Percentiles rank a stretch among this genome's conserved stretches.
Conservation (phyloP, 2,329 filamentous ascomycete species). For the Allantophomopsis cytisporea region DNA sequence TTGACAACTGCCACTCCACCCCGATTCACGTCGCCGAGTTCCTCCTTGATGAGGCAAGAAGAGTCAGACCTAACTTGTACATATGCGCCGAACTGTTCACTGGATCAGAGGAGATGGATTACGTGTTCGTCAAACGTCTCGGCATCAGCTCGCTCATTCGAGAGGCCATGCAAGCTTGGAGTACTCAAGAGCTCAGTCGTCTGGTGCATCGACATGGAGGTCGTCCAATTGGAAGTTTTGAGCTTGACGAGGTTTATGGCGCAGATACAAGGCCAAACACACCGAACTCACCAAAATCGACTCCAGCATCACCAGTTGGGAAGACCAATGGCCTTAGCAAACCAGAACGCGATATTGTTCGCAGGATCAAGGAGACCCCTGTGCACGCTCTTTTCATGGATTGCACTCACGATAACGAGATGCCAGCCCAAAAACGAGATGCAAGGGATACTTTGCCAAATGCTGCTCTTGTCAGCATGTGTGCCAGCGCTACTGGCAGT, state of each 20-base stretch:
- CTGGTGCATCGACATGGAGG: constrained; percentile 90
- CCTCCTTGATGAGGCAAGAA: constrained; percentile 84
- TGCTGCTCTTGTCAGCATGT: constrained; percentile 91
- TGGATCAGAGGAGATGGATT: constrained; percentile 91
- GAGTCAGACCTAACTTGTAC: constrained; percentile 75
- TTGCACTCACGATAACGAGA: constrained; percentile 97
- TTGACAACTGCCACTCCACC: constrained; percentile 97
- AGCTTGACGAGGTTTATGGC: constrained; percentile 73
- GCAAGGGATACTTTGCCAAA: constrained; percentile 89
- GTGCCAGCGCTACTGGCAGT: constrained; percentile 83
- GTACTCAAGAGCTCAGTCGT: constrained; percentile 80
- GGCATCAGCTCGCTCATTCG: constrained; percentile 86
- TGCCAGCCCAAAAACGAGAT: constrained; percentile 87
- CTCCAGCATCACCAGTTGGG: constrained; percentile 10
- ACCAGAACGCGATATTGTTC: constrained; percentile 38
- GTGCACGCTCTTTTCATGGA: constrained; percentile 97
- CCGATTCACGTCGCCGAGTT: constrained; percentile 90
- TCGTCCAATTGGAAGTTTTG: constrained; percentile 90
- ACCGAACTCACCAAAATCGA: no score
- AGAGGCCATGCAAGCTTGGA: constrained; percentile 98
- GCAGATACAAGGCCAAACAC: constrained; percentile 31
- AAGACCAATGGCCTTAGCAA: constrained; percentile 17
- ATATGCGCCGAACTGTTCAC: constrained; percentile 94
- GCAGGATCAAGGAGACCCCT: constrained; percentile 72
- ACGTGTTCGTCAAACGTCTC: constrained; percentile 85